A percentile compares a stretch with the other conserved stretches of the same genome.
These are phyloP conservation scores for Epichloe hybrida DNA, from an alignment of 2,329 filamentous ascomycete species.

Conservation along the genomic window DNA sequence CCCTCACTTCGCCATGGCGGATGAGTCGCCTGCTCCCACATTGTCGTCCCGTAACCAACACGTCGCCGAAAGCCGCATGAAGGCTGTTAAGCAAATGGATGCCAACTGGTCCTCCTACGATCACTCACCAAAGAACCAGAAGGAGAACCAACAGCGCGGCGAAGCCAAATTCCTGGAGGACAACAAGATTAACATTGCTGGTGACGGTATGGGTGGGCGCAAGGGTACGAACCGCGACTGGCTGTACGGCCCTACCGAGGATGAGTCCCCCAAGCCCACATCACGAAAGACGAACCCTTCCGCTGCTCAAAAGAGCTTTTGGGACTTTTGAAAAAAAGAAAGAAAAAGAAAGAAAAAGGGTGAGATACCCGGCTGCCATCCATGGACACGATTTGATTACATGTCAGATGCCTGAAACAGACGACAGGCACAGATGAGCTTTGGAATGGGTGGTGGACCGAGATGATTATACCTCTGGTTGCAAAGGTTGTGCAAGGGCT, in stretches of 20 bases:
- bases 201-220: constrained; percentile 54
- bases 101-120: constrained; percentile 46
- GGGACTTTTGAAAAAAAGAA: constrained; percentile 36
- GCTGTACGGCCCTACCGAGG: constrained; percentile 43
- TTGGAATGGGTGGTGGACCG: constrained; percentile 1
- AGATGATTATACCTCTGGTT: constrained; percentile 1
- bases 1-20: constrained; percentile 62
- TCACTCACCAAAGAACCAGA: constrained; percentile 29
- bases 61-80: constrained; percentile 46
- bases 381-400: neutral
- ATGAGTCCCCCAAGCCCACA: constrained; percentile 21
- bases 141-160: constrained; percentile 36
- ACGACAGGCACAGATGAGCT: neutral
- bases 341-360: neutral
- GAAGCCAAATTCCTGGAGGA: constrained; percentile 35
- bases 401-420: neutral
- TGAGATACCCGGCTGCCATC: neutral
- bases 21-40: constrained; percentile 42
- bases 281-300: constrained; percentile 21
- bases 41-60: constrained; percentile 12
- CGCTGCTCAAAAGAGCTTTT: constrained; percentile 22
- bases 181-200: constrained; percentile 31
- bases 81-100: constrained; percentile 62
- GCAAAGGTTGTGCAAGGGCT: constrained; percentile 1
- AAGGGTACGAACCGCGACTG: constrained; percentile 42